phyloP scores from a whole-genome alignment of 148 eudicot species.

The Vaccinium vitisidaea region DNA sequence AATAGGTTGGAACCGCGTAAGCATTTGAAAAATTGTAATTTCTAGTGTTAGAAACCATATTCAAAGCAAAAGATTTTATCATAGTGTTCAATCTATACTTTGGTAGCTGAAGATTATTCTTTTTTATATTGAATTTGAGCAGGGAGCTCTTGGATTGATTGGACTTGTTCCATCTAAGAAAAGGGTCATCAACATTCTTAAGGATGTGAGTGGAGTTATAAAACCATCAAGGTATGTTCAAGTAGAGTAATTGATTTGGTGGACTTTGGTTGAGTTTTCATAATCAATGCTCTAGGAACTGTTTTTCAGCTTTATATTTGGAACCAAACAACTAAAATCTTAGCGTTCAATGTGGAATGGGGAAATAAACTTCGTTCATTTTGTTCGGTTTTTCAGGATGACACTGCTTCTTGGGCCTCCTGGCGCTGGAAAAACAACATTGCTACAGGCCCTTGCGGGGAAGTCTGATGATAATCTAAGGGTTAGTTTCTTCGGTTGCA shows the following conservation, averaged over 20 bases:
- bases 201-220: conserved; percentile 32
- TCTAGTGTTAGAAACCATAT: neutral
- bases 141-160: conserved; percentile 27
- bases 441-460: conserved; percentile 37
- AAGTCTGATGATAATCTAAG: conserved; percentile 29
- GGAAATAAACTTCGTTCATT: neutral
- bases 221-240: conserved; percentile 35
- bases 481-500: conserved; percentile 14
- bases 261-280: neutral
- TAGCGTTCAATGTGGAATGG: neutral
- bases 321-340: neutral
- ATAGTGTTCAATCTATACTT: neutral
- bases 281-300: neutral
- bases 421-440: conserved; percentile 40
- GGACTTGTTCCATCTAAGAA: conserved; percentile 35
- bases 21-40: neutral
- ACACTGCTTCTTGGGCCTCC: conserved; percentile 43
- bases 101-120: neutral
- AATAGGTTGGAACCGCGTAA: neutral
- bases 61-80: neutral
- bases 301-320: neutral
- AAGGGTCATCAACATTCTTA: conserved; percentile 30
- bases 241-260: neutral
- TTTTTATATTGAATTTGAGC: neutral
- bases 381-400: conserved; percentile 26